phyloP scores from a whole-genome alignment of 345 rosid genomes.

The Boechera stricta region DNA sequence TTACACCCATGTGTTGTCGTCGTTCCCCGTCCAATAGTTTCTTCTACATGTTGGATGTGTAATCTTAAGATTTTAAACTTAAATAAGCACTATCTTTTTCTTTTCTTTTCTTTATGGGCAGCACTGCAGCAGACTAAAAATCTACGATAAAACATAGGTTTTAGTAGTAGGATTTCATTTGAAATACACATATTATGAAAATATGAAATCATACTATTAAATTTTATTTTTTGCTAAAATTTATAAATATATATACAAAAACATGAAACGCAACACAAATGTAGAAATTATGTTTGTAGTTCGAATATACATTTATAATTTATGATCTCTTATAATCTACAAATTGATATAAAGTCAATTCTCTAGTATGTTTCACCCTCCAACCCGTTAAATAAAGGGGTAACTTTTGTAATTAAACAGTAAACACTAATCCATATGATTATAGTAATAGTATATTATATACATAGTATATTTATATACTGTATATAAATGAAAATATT shows the following conservation, averaged over 20 bases:
- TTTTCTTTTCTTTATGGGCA: neutral
- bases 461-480: no score
- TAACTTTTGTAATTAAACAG: neutral
- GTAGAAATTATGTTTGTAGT: neutral
- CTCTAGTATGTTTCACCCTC: neutral
- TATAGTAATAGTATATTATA: neutral
- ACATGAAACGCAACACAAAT: neutral
- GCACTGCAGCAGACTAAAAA: neutral
- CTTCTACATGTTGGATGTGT: neutral
- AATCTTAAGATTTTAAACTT: slow-evolving; percentile 14
- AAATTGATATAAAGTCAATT: neutral
- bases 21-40: slow-evolving; percentile 35
- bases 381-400: neutral
- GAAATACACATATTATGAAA: no score
- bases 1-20: slow-evolving; percentile 13
- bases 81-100: neutral
- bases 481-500: neutral
- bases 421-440: neutral
- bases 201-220: neutral
- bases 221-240: neutral
- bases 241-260: neutral
- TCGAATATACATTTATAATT: no score
- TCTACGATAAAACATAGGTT: neutral
- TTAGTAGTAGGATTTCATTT: no score
- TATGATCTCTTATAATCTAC: no score